Evolutionary conservation across 257 asterid species (phyloP).

Genomic region (Rhazya stricta): DNA sequence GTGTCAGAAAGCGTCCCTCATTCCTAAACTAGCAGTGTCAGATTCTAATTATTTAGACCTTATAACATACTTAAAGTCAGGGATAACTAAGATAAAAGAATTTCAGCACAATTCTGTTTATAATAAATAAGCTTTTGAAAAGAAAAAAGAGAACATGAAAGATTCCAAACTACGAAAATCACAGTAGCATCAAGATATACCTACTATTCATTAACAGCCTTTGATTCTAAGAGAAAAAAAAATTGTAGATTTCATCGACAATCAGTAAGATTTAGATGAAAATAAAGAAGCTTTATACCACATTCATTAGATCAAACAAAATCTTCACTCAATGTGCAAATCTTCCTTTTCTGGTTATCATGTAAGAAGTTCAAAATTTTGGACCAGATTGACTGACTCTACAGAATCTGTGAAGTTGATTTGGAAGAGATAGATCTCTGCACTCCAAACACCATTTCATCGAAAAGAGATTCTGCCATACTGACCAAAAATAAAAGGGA

Average conservation of each 20-base stretch:
- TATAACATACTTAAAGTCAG: no score
- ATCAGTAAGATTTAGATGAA: not conserved
- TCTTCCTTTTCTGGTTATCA: not conserved
- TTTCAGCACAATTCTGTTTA: not conserved
- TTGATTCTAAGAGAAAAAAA: not conserved
- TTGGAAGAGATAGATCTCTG: not conserved
- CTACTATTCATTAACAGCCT: not conserved
- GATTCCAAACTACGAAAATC: not conserved
- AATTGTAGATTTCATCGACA: not conserved
- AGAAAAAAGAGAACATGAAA: no score
- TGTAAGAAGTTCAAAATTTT: not conserved
- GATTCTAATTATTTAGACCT: not conserved
- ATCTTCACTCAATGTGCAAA: not conserved
- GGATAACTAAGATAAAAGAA: no score
- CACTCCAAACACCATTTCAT: not conserved
- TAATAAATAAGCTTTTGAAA: not conserved
- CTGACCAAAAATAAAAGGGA: not conserved
- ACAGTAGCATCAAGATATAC: not conserved
- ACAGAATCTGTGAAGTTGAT: not conserved
- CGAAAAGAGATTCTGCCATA: not conserved
- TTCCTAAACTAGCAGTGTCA: not conserved
- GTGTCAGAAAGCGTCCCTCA: no score
- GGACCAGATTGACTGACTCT: not conserved
- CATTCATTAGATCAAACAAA: not conserved
- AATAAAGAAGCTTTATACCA: not conserved